phyloP scores from a whole-genome alignment of 306 rosid species.

The Vachellia collinsii region DNA sequence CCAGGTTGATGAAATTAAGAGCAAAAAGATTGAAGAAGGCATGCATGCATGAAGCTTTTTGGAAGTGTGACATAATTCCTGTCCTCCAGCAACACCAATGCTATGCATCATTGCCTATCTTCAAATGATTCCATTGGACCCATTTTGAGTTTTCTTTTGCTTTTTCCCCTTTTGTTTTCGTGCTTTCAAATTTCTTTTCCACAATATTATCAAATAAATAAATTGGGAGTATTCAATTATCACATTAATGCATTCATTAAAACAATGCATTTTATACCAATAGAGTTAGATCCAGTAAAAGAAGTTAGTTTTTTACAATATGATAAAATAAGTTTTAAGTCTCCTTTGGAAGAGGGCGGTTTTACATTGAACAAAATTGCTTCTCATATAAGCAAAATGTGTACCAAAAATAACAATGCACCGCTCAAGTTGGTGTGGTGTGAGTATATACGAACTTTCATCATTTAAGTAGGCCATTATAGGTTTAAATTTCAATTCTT shows the following conservation, averaged over 20 bases:
- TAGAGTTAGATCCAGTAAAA: too few relatives aligned
- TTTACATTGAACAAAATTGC: too few relatives aligned
- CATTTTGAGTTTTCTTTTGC: background rate
- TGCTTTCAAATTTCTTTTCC: background rate
- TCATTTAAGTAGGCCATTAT: too few relatives aligned
- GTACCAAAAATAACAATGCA: too few relatives aligned
- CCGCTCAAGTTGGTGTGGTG: too few relatives aligned
- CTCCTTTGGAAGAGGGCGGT: too few relatives aligned
- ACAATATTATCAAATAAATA: background rate
- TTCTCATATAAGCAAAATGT: too few relatives aligned
- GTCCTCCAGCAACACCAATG: background rate
- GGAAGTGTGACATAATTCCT: background rate
- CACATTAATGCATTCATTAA: background rate
- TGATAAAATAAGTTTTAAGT: too few relatives aligned
- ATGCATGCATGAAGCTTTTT: background rate
- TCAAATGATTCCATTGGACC: background rate
- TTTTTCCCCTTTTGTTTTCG: background rate
- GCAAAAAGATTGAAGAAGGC: background rate
- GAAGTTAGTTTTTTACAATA: too few relatives aligned
- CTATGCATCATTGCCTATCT: background rate
- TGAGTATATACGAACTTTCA: too few relatives aligned
- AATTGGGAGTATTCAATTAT: background rate
- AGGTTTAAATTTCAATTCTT: too few relatives aligned
- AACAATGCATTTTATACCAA: too few relatives aligned
- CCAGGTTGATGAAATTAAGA: background rate